These are phyloP conservation scores for Podospora fimiseda DNA, from an alignment of 495 filamentous ascomycete genomes.

Conservation along the genomic window DNA sequence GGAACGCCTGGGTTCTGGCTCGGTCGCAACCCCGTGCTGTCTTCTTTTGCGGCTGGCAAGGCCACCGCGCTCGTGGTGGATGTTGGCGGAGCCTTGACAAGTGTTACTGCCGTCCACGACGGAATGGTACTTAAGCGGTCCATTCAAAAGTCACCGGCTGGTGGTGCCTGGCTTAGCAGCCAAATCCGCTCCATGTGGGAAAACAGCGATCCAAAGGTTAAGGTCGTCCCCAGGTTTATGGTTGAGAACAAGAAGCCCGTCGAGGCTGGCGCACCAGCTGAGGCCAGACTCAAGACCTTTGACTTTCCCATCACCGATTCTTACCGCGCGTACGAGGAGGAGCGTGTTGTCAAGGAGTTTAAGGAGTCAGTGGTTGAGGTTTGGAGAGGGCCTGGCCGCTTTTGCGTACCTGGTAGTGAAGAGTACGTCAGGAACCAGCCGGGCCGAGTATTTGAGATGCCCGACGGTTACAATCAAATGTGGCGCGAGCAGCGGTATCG, in stretches of 20 bases:
- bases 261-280: constrained; percentile 75
- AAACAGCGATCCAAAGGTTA: constrained; percentile 66
- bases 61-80: constrained; percentile 87
- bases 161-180: constrained; percentile 80
- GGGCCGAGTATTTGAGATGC: constrained; percentile 89
- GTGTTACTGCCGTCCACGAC: constrained; percentile 87
- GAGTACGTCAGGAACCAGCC: constrained; percentile 59
- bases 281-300: constrained; percentile 50
- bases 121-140: constrained; percentile 89
- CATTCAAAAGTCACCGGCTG: constrained; percentile 73
- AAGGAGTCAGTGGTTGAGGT: constrained; percentile 95
- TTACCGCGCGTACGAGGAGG: constrained; percentile 80
- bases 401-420: constrained; percentile 54
- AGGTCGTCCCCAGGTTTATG: constrained; percentile 79
- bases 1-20: constrained; percentile 90
- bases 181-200: constrained; percentile 80
- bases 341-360: constrained; percentile 88
- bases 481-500: constrained; percentile 81
- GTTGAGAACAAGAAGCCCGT: constrained; percentile 79
- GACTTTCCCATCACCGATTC: constrained; percentile 57
- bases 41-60: constrained; percentile 81
- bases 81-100: constrained; percentile 84
- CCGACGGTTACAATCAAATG: constrained; percentile 85
- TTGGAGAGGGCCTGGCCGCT: constrained; percentile 76
- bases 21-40: constrained; percentile 51